Evolutionary conservation across 2,329 filamentous ascomycete genomes (phyloP), one percentile per base, ranked within the genome.

Genomic region (Fusarium aywerte): DNA sequence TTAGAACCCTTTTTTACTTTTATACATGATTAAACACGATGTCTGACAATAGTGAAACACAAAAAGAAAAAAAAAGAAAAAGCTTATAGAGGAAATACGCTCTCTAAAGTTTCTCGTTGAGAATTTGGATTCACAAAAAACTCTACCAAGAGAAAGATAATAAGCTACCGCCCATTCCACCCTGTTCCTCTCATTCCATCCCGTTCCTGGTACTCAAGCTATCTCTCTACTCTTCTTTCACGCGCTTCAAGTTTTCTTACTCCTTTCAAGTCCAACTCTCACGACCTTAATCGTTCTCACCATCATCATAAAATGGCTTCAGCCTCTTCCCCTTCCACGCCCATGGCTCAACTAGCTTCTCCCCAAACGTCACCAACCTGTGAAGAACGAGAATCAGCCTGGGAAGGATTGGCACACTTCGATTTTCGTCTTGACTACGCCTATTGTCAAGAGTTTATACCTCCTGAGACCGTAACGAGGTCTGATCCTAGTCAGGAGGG

Each of bases 391-490:
- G n/a, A n/a, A n/a, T n/a, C n/a, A n/a, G n/a, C n/a, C 35, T 20
- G 18, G 10, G 11, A 20, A 13, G 6, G 7, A 39, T 21, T 21
- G 36, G 4, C 2, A 7, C 36, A 39, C 36, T 38, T 38, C 35
- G 4, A 20, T 7, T 20, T 7, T 18, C 10, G 7, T 4, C 12
- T 4, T 7, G 13, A 11, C 4, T 35, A 20, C 38, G 21, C 21
- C 20, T 40, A 23, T 40, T 40, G 38, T 4, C 4, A 16, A 3
- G 4, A 7, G 0, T 0, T 4, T 7, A 5, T 16, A 39, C 5
- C 13, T 4, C 1, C 6, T 4, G 7, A 9, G 16, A 11, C 9
- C 7, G 33, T 10, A 10, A 10, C 3, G 3, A n/a, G 10, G n/a
- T n/a, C n/a, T 11, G 16, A 18, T 5, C 8, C 7, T 9, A 5